Conservation (phyloP, 768 basidiomycete species). For the Gautieria morchelliformis region DNA sequence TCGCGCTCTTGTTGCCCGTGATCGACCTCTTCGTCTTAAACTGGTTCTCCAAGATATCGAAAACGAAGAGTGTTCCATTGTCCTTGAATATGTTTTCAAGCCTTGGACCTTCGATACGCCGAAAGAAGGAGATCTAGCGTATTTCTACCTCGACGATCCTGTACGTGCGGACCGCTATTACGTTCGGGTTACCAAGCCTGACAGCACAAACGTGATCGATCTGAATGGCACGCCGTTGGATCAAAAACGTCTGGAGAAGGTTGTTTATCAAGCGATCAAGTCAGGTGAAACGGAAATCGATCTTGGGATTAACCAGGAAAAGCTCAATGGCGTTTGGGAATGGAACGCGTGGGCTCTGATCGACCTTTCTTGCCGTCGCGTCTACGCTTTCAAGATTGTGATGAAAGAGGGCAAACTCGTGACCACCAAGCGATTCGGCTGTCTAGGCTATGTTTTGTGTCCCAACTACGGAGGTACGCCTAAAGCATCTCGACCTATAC, state of each 20-base stretch:
- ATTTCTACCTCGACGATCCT: conserved; percentile 29
- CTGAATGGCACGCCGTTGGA: conserved; percentile 19
- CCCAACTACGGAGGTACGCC: conserved; percentile 26
- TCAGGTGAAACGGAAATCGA: conserved; percentile 30
- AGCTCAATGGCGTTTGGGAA: conserved; percentile 23
- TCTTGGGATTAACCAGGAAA: conserved; percentile 23
- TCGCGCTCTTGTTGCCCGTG: conserved; percentile 22
- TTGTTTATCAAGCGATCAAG: conserved; percentile 29
- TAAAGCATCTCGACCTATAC: conserved; percentile 22
- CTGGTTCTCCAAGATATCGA: conserved; percentile 28
- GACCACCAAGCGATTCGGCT: conserved; percentile 21
- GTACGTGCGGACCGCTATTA: conserved; percentile 16
- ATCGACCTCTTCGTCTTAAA: conserved; percentile 29
- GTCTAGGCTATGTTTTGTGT: conserved; percentile 28
- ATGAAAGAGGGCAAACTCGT: conserved; percentile 20
- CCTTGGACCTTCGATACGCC: conserved; percentile 18
- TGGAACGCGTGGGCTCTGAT: conserved; percentile 31
- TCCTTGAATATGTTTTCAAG: conserved; percentile 29
- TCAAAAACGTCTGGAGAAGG: conserved; percentile 21
- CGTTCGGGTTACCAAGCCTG: conserved; percentile 18
- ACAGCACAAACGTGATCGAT: conserved; percentile 14
- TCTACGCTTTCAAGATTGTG: conserved; percentile 33
- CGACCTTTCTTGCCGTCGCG: conserved; percentile 29
- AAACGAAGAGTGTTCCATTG: conserved; percentile 29
- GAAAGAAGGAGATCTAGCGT: conserved; percentile 21